Conservation (phyloP, 1,284 basidiomycete genomes). For the Ganoderma boninense region DNA sequence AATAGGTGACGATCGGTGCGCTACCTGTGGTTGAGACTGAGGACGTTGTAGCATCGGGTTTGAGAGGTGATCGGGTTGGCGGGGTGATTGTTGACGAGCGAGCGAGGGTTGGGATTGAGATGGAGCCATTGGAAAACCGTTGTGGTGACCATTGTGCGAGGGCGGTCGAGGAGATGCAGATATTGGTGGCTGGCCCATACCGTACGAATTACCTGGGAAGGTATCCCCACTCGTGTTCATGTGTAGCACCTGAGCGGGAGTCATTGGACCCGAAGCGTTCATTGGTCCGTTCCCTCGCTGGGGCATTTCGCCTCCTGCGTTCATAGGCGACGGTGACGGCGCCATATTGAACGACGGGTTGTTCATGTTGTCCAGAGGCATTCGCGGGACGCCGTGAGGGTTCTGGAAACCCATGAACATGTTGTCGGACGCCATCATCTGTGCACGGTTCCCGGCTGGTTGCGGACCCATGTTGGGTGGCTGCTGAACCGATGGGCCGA, state of each 20-base stretch:
- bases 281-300: constrained; percentile 35
- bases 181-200: constrained; percentile 42
- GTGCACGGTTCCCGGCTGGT: constrained; percentile 17
- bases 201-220: constrained; percentile 44
- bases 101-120: constrained; percentile 41
- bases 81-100: constrained; percentile 53
- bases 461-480: constrained; percentile 28
- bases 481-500: constrained; percentile 31
- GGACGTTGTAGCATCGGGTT: constrained; percentile 41
- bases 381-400: constrained; percentile 44
- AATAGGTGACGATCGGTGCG: constrained; percentile 34
- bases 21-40: constrained; percentile 39
- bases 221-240: constrained; percentile 51
- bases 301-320: constrained; percentile 50
- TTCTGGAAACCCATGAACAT: constrained; percentile 56
- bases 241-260: constrained; percentile 66
- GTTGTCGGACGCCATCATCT: constrained; percentile 53
- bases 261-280: constrained; percentile 50
- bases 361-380: constrained; percentile 44
- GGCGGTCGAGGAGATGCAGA: constrained; percentile 54
- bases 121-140: constrained; percentile 36
- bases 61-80: constrained; percentile 43
- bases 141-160: constrained; percentile 49
- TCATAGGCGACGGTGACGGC: constrained; percentile 53
- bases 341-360: constrained; percentile 50